Evolutionary conservation across 1,284 basidiomycete genomes (phyloP), one percentile per base, ranked within the genome.

Genomic region (Exsudoporus floridanus): DNA sequence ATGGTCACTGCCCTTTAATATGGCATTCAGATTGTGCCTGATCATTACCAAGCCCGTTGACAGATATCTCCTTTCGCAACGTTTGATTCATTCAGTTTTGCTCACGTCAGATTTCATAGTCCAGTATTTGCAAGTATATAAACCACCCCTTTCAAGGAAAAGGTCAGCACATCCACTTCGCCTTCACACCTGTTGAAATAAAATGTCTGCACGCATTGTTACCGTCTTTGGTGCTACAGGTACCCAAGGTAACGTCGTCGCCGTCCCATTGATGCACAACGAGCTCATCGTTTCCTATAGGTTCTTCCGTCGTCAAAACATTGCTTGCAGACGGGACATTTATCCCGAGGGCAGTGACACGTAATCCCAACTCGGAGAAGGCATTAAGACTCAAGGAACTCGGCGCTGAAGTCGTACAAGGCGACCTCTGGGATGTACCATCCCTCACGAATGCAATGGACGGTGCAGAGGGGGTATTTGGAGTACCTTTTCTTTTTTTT

Each of bases 381-480:
- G 65, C 68, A 0, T 28, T 60, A 35, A 58, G 38, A 14, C 60
- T 73, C 23, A 57, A 61, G 30, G 50, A 56, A 4, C 60, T 63
- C 19, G 73, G 74, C 7, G 69, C 51, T 23, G 62, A 74, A 46
- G 61, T 75, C 13, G 70, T 70, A 16, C 55, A 65, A 34, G 73
- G 59, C 13, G 67, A 76, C 38, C 49, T 66, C 1, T 62, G 61
- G 55, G 63, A 75, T 47, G 52, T 61, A 1, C 30, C 49, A 4
- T 70, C 70, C 5, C 49, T 74, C 40, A 60, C 63, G 40, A 59
- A 63, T 7, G 70, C 72, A 2, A 54, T 77, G 56, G 45, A 52
- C 2, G 74, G 74, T 28, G 63, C 65, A 1, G 70, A 76, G 53
- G 71, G 60, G 8, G 74, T 75, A 28, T 77, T 71, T 56, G 73